Evolutionary conservation across 805 yeast species (phyloP), one percentile per base, ranked within the genome.

Genomic region (Candida odintsovae): DNA sequence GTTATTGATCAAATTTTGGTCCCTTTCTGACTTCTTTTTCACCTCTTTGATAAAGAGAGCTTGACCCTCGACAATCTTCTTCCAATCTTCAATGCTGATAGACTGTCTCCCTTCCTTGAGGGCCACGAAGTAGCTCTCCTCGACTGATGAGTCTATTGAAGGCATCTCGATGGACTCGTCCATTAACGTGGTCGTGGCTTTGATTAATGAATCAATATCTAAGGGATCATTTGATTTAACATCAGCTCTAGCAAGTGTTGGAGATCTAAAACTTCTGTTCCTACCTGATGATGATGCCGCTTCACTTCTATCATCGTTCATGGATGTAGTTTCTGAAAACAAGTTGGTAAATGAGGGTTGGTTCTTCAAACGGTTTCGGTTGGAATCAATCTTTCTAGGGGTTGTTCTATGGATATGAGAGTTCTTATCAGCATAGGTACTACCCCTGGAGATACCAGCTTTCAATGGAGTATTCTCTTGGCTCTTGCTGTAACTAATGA

Each of bases 1-100:
- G 18, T 48, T 50, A 16, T 48, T 43, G 13, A 55, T 54, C 52
- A 56, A 52, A 18, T 19, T 38, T 36, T 43, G 48, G 43, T 49
- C 52, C 22, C 38, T 12, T 3, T 39, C 20, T 15, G 49, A n/a
- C 38, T 43, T 51, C 20, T 40, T 25, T 18, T 41, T 38, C 4
- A 42, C 45, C 18, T 42, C 48, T 6, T 35, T 16, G 16, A 38
- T 33, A 10, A 47, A 20, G 1, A 3, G n/a, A 21, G 26, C 23
- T 31, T 50, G 51, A 20, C 49, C 35, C 2, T 48, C 48, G 22
- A 51, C 23, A 13, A 36, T 6, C 19, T 19, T 36, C n/a, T 36
- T 20, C 39, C 39, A 36, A 3, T 36, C 39, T n/a, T 36, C 23
- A 19, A 20, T 36, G 23, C 16, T 20, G 6, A 36, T 10, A 11